Evolutionary conservation across 345 rosid species (phyloP).

Genomic region (Lepidium didymum): DNA sequence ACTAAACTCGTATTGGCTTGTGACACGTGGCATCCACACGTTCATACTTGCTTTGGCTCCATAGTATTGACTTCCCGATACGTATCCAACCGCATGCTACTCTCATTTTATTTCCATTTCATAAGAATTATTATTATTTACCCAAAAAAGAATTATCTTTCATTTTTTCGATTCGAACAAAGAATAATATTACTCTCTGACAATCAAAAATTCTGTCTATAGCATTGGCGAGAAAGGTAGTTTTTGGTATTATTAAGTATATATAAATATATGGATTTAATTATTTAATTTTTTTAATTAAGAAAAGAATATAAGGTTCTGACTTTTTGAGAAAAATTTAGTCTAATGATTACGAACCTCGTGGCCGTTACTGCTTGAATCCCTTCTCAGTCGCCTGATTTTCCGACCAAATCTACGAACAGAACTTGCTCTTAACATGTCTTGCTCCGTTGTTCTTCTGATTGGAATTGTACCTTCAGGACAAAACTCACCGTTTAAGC

Average conservation of each 20-base stretch:
- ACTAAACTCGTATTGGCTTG: constrained; percentile 83
- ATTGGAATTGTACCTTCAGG: constrained; percentile 92
- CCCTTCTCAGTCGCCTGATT: constrained; percentile 69
- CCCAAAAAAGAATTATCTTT: no score
- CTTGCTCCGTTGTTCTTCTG: constrained; percentile 82
- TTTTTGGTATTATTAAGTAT: constrained; percentile 13
- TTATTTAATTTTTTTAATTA: constrained; percentile 47
- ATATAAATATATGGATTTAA: no score
- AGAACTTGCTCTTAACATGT: constrained; percentile 75
- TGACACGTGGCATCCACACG: constrained; percentile 90
- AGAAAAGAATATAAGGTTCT: constrained; percentile 26
- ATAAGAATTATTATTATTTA: no score
- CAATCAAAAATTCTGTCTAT: constrained; percentile 30
- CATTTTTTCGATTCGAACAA: constrained; percentile 40
- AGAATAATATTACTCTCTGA: constrained; percentile 19
- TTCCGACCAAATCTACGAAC: constrained; percentile 66
- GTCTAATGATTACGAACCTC: constrained; percentile 47
- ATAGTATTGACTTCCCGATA: constrained; percentile 74
- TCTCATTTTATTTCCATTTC: neutral
- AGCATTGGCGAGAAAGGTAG: constrained; percentile 47
- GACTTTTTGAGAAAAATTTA: constrained; percentile 10
- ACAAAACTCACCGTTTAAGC: constrained; percentile 64
- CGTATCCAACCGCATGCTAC: constrained; percentile 98
- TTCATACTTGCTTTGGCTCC: constrained; percentile 97
- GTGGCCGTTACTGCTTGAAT: constrained; percentile 73